Base-by-base conservation (phyloP, 2,329 filamentous ascomycete genomes). In the Paracoccidioides lutzii region DNA sequence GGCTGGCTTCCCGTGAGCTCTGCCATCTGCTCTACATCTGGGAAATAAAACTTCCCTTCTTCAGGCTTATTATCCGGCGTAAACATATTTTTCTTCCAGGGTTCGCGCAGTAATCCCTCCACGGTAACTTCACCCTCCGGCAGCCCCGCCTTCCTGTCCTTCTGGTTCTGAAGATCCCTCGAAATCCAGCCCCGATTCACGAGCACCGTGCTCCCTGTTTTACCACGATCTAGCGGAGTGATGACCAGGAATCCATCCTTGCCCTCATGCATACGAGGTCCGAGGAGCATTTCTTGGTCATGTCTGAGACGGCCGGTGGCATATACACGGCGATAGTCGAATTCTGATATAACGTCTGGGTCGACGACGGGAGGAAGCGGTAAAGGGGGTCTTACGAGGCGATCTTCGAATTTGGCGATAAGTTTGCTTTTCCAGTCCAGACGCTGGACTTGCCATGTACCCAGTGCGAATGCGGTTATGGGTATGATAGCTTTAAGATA, bases 61-160 rank as follows among this genome's bases (percentile, higher is more conserved):
- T 90, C 84, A 0, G 91, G 91, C 63, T 82, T 77, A 65, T 98
- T 98, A 0, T 87, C 83, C 0, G 93, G 93, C 55, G 93, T 98
- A 70, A 98, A 98, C 80, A 90, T 86, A 70, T 98, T 98, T 78
- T 91, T 95, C 79, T 95, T 93, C 81, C 88, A 95, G 7, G 91
- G 91, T 73, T 93, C 83, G 58, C 93, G 75, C 68, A 98, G 69
- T 68, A 98, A 66, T 0, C 93, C 93, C 72, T 95, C 84, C 2
- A 98, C 83, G 0, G 79, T 80, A 8, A 97, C 84, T 64, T 86
- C 81, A 0, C 83, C 88, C 51, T 66, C 69, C 0, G 87, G 85
- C 61, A 97, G 63, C 0, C 83, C 82, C 30, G 82, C 80, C 0
- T 78, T 74, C 41, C 88, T 75, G 55, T 77, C 74, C 61, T 74